phyloP scores from a whole-genome alignment of 2,329 filamentous ascomycete genomes.

The Coleophoma cylindrospora region DNA sequence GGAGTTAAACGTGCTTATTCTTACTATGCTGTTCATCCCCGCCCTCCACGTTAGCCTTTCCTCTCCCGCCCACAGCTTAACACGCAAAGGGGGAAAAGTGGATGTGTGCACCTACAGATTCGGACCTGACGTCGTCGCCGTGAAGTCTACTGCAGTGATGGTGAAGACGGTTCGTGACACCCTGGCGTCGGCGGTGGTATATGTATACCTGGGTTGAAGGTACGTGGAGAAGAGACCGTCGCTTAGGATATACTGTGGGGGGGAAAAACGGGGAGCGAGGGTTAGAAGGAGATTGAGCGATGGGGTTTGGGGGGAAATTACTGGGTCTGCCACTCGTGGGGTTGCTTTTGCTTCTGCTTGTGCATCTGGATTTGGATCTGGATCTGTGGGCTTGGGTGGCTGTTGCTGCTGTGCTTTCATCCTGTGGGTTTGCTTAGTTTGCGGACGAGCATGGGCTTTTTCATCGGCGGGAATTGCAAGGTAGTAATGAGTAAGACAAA shows the following conservation, averaged over 20 bases:
- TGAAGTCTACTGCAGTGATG: neutral
- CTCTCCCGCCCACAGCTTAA: neutral
- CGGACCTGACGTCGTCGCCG: neutral
- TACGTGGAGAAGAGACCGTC: neutral
- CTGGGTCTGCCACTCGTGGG: conserved; percentile 5
- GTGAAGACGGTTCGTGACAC: neutral
- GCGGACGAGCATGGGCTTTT: neutral
- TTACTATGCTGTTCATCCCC: neutral
- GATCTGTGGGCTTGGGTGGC: neutral
- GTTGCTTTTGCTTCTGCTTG: neutral
- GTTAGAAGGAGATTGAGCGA: neutral
- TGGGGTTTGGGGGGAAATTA: neutral
- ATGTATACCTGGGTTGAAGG: neutral
- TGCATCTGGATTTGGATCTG: conserved; percentile 3
- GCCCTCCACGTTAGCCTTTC: neutral
- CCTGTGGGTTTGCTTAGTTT: neutral
- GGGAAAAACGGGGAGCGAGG: neutral
- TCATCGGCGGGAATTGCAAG: neutral
- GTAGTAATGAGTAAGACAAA: no score
- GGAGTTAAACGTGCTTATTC: neutral
- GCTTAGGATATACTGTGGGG: neutral
- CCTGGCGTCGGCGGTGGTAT: neutral
- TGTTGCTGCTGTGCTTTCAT: neutral
- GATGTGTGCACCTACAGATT: neutral
- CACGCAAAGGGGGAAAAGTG: neutral